phyloP scores from a whole-genome alignment of 2,329 filamentous ascomycete species.

The Knufia fluminis region DNA sequence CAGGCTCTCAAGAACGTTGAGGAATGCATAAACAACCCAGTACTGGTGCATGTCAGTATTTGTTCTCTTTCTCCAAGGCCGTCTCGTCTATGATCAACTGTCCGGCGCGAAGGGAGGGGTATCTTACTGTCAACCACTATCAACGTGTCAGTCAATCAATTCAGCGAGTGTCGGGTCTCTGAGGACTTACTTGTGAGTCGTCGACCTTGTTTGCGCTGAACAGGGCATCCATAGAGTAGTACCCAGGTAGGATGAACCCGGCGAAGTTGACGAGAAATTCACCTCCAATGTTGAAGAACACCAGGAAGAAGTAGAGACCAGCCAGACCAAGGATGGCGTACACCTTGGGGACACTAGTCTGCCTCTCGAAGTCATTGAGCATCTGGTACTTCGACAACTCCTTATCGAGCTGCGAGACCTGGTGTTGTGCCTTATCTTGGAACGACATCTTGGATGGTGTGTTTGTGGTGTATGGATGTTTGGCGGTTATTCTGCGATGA shows the following conservation, averaged over 20 bases:
- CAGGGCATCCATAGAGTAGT: constrained; percentile 57
- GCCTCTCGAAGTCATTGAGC: constrained; percentile 60
- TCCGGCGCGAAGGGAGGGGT: constrained; percentile 11
- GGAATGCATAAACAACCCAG: constrained; percentile 59
- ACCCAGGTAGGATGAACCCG: constrained; percentile 55
- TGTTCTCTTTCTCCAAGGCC: no score
- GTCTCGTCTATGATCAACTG: constrained; percentile 3
- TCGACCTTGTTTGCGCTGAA: constrained; percentile 52
- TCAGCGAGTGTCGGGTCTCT: constrained; percentile 6
- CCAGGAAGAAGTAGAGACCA: constrained; percentile 59
- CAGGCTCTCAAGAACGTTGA: constrained; percentile 57
- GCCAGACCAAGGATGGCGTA: constrained; percentile 56
- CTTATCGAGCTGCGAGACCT: constrained; percentile 60
- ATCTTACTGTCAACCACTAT: constrained; percentile 52
- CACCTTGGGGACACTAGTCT: constrained; percentile 60
- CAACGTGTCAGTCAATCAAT: constrained; percentile 19
- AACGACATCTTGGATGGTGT: constrained; percentile 28
- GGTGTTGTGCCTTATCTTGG: constrained; percentile 55
- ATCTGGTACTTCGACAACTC: constrained; percentile 59
- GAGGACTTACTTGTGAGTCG: constrained; percentile 51
- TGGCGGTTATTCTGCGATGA: not conserved
- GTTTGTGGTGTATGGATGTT: not conserved
- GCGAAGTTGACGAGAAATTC: constrained; percentile 60
- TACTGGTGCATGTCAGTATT: constrained; percentile 39
- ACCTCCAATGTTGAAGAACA: constrained; percentile 64